These are phyloP conservation scores for Codiaeum variegatum DNA, from an alignment of 441 rosid genomes.

Conservation along the genomic window DNA sequence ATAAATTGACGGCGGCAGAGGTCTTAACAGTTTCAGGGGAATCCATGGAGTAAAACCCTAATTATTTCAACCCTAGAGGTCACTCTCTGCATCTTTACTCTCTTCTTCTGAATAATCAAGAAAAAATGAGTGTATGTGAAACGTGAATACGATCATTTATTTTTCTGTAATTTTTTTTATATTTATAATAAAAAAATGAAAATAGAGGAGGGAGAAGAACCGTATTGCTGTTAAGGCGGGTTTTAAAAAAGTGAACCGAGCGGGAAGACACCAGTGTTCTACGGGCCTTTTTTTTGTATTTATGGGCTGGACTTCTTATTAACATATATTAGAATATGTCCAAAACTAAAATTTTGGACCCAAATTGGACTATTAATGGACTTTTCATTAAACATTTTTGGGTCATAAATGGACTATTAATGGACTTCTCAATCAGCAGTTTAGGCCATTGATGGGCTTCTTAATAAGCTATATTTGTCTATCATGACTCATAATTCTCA, in stretches of 20 bases:
- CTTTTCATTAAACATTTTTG: no score
- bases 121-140: not conserved
- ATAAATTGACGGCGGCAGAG: conserved; percentile 1
- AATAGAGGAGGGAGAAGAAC: not conserved
- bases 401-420: no score
- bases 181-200: not conserved
- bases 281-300: not conserved
- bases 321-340: not conserved
- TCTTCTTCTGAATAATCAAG: not conserved
- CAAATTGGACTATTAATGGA: no score
- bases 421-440: no score
- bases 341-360: not conserved
- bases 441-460: no score
- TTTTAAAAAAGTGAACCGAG: conserved; percentile 37
- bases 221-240: conserved; percentile 32
- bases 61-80: not conserved
- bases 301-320: conserved; percentile 1
- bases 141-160: not conserved
- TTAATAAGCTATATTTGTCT: no score
- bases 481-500: no score
- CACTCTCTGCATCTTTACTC: conserved; percentile 23
- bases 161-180: not conserved
- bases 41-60: conserved; percentile 34
- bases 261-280: conserved; percentile 29
- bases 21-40: conserved; percentile 34